phyloP scores from a whole-genome alignment of 306 rosid species.

The Morella rubra region DNA sequence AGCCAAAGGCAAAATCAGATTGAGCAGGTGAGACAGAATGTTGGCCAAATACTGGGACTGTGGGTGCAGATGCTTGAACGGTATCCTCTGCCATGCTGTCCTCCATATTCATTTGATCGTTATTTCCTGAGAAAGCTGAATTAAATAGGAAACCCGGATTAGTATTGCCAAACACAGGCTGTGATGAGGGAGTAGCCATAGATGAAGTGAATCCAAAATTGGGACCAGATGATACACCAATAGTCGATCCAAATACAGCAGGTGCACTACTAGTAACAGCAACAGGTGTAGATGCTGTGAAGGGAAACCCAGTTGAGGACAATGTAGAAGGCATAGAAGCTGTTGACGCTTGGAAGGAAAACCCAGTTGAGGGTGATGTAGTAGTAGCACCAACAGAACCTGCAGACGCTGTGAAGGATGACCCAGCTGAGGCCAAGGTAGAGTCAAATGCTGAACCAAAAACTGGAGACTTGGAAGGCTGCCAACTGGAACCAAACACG shows the following conservation, averaged over 20 bases:
- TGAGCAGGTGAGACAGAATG: slow-evolving; percentile 44
- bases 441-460: slow-evolving; percentile 48
- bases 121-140: slow-evolving; percentile 51
- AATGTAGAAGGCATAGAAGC: slow-evolving; percentile 12
- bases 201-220: slow-evolving; percentile 60
- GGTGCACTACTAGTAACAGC: slow-evolving; percentile 37
- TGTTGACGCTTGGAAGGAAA: slow-evolving; percentile 25
- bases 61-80: slow-evolving; percentile 42
- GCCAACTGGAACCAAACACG: slow-evolving; percentile 56
- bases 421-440: slow-evolving; percentile 31
- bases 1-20: slow-evolving; percentile 60
- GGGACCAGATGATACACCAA: slow-evolving; percentile 47
- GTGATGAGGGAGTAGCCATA: slow-evolving; percentile 43
- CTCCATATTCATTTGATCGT: slow-evolving; percentile 74
- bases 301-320: slow-evolving; percentile 29
- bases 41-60: slow-evolving; percentile 51
- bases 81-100: slow-evolving; percentile 96
- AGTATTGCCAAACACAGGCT: slow-evolving; percentile 57
- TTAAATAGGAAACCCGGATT: slow-evolving; percentile 39
- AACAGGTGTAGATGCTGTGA: slow-evolving; percentile 37
- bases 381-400: slow-evolving; percentile 31
- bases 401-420: slow-evolving; percentile 35
- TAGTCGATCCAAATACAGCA: slow-evolving; percentile 45
- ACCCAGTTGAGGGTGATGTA: slow-evolving; percentile 27
- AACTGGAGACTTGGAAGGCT: slow-evolving; percentile 43